A percentile compares a stretch with the other conserved stretches of the same genome.
Evolutionary conservation across 306 rosid genomes (phyloP).

Genomic region (Elaeagnus macrophylla): DNA sequence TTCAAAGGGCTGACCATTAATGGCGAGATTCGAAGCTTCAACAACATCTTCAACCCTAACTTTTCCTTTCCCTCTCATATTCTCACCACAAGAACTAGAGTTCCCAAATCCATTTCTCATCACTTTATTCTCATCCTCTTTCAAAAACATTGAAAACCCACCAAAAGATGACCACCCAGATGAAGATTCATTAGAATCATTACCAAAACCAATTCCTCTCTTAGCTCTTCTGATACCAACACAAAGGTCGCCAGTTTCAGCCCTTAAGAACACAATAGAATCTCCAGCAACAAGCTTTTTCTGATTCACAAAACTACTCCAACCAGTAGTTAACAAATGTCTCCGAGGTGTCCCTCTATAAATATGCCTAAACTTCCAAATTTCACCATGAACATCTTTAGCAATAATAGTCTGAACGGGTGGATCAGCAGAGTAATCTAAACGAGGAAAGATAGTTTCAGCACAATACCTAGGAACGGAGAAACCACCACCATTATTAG

Average conservation of each 20-base stretch:
- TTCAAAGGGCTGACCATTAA: constrained; percentile 61
- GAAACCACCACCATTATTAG: constrained; percentile 96
- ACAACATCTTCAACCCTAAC: constrained; percentile 66
- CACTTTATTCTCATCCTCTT: constrained; percentile 46
- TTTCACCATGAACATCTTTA: constrained; percentile 79
- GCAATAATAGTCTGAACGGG: constrained; percentile 93
- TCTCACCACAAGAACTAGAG: constrained; percentile 24
- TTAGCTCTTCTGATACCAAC: constrained; percentile 83
- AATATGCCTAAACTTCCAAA: constrained; percentile 90
- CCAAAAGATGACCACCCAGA: constrained; percentile 64
- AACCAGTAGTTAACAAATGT: constrained; percentile 86
- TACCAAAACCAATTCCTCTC: constrained; percentile 43
- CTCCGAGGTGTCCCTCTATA: constrained; percentile 93
- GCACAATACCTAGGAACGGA: constrained; percentile 97
- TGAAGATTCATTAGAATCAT: constrained; percentile 30
- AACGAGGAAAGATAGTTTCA: constrained; percentile 76
- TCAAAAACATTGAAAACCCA: constrained; percentile 49
- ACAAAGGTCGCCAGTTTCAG: constrained; percentile 67
- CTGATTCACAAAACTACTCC: constrained; percentile 95
- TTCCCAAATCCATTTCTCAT: constrained; percentile 43
- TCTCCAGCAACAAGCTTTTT: constrained; percentile 96
- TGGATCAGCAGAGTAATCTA: constrained; percentile 89
- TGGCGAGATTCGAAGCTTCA: constrained; percentile 61
- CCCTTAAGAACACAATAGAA: constrained; percentile 77
- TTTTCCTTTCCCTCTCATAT: constrained; percentile 26